Percentiles rank a stretch among this genome's conserved stretches.
Conservation (phyloP, 306 rosid species). For the Dryas drummondii region DNA sequence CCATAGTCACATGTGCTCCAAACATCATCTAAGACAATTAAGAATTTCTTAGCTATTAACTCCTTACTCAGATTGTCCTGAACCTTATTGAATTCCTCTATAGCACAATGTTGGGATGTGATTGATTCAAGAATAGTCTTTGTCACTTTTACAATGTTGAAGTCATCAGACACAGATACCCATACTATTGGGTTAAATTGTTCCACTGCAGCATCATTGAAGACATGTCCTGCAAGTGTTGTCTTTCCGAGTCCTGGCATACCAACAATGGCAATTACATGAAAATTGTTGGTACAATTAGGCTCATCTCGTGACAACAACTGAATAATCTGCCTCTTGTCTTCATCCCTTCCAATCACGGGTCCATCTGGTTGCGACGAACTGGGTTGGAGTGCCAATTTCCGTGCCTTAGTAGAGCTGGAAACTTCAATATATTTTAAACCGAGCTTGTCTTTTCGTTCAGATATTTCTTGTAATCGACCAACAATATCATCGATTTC, state of each 20-base stretch:
- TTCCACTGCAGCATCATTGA: no score
- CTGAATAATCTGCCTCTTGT: neutral
- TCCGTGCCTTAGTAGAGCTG: neutral
- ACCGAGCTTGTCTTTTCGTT: neutral
- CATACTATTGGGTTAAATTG: no score
- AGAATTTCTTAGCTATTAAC: constrained; percentile 8
- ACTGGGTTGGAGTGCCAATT: no score
- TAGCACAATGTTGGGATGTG: neutral
- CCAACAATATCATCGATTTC: neutral
- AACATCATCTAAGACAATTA: constrained; percentile 33
- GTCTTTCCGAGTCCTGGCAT: no score
- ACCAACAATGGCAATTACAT: constrained; percentile 3
- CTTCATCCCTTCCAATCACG: constrained; percentile 28
- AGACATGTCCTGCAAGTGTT: no score
- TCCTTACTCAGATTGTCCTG: constrained; percentile 3
- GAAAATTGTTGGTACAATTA: neutral
- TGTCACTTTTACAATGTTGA: neutral
- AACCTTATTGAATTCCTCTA: neutral
- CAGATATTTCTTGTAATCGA: neutral
- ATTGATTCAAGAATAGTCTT: neutral
- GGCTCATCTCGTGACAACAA: neutral
- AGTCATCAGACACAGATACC: no score
- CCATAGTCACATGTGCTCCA: constrained; percentile 24
- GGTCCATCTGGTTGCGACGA: neutral
- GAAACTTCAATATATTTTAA: neutral